Base-by-base conservation (phyloP, 2,329 filamentous ascomycete genomes). In the Nectriaceae sp. region DNA sequence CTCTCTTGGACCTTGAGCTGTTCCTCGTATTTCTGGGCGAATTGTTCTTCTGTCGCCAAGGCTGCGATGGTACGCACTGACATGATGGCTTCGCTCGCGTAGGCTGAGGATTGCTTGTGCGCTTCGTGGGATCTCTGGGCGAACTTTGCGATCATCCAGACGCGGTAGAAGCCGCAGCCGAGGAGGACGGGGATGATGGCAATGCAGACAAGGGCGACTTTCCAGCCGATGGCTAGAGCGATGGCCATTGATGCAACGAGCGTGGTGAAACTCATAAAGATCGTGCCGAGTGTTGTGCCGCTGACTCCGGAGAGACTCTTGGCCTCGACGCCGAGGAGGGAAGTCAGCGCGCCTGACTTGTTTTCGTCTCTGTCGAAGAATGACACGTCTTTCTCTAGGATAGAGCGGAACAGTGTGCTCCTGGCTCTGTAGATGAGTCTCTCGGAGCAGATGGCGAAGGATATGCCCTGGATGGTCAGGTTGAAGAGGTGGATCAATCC, bases 181-280 rank as follows among this genome's bases (percentile, higher is more conserved):
- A 74, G 61, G n/a, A 74, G 50, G 4, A 74, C 29, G 0, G 72
- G 72, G 21, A 74, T 65, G 6, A 67, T 72, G 1, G 71, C 57
- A 16, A 68, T 67, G 54, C 70, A 73, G 5, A 75, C 71, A n/a
- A 75, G 67, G 1, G 67, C 69, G 18, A 75, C 59, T 57, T 75
- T 73, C 72, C 71, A 75, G 15, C 71, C 72, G n/a, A 74, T 63
- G 2, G 47, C 46, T 3, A 62, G 37, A n/a, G 49, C 46, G 13
- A 50, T 29, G 10, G 40, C 20, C 4, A 57, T 13, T 4, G 42
- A 41, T 3, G 31, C 50, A 4, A 56, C n/a, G 11, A 56, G 19
- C 1, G 48, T 57, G 3, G 42, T 50, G 3, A 21, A 3, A 13
- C 37, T 21, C 6, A 40, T 52, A 2, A 56, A 18, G 5, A 57